phyloP scores from a whole-genome alignment of 306 rosid species.

The Gynostemma pentaphyllum region DNA sequence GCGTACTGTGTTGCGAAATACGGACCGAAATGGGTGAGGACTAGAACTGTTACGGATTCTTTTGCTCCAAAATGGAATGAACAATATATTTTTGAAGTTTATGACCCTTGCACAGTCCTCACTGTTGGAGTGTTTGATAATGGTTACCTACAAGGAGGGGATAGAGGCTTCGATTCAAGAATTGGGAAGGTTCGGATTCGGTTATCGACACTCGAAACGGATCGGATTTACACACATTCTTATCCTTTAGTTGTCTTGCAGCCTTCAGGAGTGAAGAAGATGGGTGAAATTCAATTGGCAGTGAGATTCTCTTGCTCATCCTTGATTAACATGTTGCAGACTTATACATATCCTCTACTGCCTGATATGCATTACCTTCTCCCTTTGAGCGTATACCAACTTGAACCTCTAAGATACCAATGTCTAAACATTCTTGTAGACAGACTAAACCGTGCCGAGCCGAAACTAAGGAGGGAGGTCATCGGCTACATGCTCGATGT shows the following conservation, averaged over 20 bases:
- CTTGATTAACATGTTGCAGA: constrained; percentile 24
- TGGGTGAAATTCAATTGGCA: constrained; percentile 49
- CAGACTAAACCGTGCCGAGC: constrained; percentile 25
- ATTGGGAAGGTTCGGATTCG: constrained; percentile 41
- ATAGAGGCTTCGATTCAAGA: constrained; percentile 10
- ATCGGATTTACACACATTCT: constrained; percentile 32
- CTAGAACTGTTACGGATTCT: constrained; percentile 31
- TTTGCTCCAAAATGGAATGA: constrained; percentile 36
- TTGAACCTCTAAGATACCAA: constrained; percentile 31
- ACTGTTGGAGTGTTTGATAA: constrained; percentile 39
- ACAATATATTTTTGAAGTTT: constrained; percentile 37
- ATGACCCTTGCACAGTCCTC: constrained; percentile 40
- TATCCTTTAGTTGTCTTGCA: constrained; percentile 30
- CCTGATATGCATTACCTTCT: constrained; percentile 29
- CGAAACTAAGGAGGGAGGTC: constrained; percentile 33
- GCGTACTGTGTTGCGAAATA: constrained; percentile 42
- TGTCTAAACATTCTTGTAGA: constrained; percentile 10
- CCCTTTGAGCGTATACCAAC: constrained; percentile 27
- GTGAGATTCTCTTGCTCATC: constrained; percentile 40
- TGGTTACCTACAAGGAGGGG: constrained; percentile 19
- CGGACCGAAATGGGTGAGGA: constrained; percentile 42
- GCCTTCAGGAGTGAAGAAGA: constrained; percentile 27
- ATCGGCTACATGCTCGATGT: constrained; percentile 29
- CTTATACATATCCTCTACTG: constrained; percentile 24
- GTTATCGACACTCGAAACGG: constrained; percentile 30